These are phyloP conservation scores for Aspergillus japonicus DNA, from an alignment of 2,329 filamentous ascomycete species.

Conservation along the genomic window DNA sequence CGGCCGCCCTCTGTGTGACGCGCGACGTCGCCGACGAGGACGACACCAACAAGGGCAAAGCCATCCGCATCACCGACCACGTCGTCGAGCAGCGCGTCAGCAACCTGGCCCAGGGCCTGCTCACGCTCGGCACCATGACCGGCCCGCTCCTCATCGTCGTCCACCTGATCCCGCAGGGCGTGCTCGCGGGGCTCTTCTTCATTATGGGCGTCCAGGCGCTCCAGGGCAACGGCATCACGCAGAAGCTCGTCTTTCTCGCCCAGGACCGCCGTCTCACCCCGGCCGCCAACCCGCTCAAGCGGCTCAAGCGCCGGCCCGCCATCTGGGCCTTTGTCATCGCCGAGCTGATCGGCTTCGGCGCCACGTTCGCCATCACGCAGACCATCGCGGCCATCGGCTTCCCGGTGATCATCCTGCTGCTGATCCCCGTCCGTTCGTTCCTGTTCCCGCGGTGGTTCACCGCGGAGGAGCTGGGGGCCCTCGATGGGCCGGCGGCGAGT, in stretches of 20 bases:
- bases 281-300: constrained; percentile 57
- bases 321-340: constrained; percentile 70
- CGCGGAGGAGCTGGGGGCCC: constrained; percentile 57
- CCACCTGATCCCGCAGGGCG: constrained; percentile 74
- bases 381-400: constrained; percentile 81
- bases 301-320: constrained; percentile 61
- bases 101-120: constrained; percentile 73
- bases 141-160: constrained; percentile 71
- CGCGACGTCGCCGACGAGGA: constrained; percentile 54
- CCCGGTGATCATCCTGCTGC: constrained; percentile 68
- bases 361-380: constrained; percentile 79
- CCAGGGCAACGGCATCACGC: constrained; percentile 72
- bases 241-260: constrained; percentile 68
- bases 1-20: constrained; percentile 73
- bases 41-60: constrained; percentile 59
- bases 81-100: constrained; percentile 71
- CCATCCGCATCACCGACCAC: constrained; percentile 61
- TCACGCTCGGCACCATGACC: constrained; percentile 77
- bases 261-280: constrained; percentile 64
- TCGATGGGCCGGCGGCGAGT: constrained; percentile 74
- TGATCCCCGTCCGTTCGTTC: constrained; percentile 66
- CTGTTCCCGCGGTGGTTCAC: constrained; percentile 64
- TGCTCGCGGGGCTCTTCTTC: constrained; percentile 79
- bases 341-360: constrained; percentile 69
- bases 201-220: constrained; percentile 81